Base-by-base conservation (phyloP, 441 rosid genomes). In the Gossypium schwendimanii region DNA sequence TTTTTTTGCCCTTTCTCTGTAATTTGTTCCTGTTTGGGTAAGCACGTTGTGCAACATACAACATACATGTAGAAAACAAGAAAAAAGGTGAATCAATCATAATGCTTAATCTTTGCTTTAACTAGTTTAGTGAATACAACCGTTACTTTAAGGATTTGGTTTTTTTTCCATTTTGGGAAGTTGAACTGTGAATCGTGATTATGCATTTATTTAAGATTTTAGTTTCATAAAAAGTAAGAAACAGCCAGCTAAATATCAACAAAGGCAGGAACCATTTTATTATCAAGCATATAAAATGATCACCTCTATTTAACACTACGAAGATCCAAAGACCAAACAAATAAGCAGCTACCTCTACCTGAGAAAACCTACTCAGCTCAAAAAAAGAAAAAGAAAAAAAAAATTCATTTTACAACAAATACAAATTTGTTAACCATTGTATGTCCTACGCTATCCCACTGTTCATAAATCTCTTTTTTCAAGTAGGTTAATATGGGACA, bases 391-490 rank as follows among this genome's bases (percentile, higher is more conserved):
- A 6, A 3, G 31, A n/a, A 26, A 26, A 59, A n/a, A 53, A 39
- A 31, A 3, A 33, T 55, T 61, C 81, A 57, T 76, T 61, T 7
- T 15, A 31, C 20, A 31, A 9, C 33, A 57, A 69, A 21, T 64
- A 33, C 24, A 41, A 52, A 17, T 54, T 47, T 71, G 18, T 33
- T 62, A 47, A 70, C 41, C 65, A 70, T 49, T 14, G 14, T 49
- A 53, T 52, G 57, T 28, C 81, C 71, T 2, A 76, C 52, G 47
- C 55, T 45, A 54, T 41, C 45, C 57, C 11, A 17, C 14, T 49
- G n/a, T 3, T 28, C 55, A 55, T 7, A 10, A 49, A 55, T 18
- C 9, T 17, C 55, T 36, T 12, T 11, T n/a, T 63, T 57, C 18
- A 54, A 60, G 28, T 39, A 20, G 15, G 47, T 17, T 49, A 62